phyloP scores from a whole-genome alignment of 2,329 filamentous ascomycete genomes.

The Mycogone perniciosa region DNA sequence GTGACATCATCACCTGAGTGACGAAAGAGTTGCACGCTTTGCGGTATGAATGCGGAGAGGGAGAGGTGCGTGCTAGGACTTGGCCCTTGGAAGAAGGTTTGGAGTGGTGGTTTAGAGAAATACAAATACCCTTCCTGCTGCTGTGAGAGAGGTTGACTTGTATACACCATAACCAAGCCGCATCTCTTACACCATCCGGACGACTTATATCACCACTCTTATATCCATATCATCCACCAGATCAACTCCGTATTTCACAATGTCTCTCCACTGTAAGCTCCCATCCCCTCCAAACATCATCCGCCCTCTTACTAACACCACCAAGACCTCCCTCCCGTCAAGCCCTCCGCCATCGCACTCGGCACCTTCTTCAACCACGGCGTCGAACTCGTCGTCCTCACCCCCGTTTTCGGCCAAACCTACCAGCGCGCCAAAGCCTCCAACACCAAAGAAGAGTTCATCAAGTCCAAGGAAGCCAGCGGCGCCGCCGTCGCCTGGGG shows the following conservation, averaged over 20 bases:
- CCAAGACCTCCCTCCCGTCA: slow-evolving; percentile 65
- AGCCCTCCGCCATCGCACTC: slow-evolving; percentile 95
- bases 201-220: neutral
- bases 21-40: slow-evolving; percentile 4
- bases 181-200: slow-evolving; percentile 1
- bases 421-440: slow-evolving; percentile 87
- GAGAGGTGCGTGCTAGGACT: neutral
- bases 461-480: slow-evolving; percentile 86
- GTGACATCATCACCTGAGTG: slow-evolving; percentile 28
- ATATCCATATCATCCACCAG: neutral
- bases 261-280: slow-evolving; percentile 55
- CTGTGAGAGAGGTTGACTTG: neutral
- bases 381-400: slow-evolving; percentile 78
- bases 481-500: slow-evolving; percentile 85
- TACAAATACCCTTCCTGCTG: slow-evolving; percentile 14
- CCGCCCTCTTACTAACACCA: slow-evolving; percentile 4
- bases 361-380: slow-evolving; percentile 95
- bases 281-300: neutral
- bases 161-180: neutral
- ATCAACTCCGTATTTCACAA: slow-evolving; percentile 26
- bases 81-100: no score
- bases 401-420: slow-evolving; percentile 86
- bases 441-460: slow-evolving; percentile 94
- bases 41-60: neutral
- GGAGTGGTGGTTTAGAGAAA: neutral